Evolutionary conservation across 306 rosid species (phyloP).

Genomic region (Vigna radiata): DNA sequence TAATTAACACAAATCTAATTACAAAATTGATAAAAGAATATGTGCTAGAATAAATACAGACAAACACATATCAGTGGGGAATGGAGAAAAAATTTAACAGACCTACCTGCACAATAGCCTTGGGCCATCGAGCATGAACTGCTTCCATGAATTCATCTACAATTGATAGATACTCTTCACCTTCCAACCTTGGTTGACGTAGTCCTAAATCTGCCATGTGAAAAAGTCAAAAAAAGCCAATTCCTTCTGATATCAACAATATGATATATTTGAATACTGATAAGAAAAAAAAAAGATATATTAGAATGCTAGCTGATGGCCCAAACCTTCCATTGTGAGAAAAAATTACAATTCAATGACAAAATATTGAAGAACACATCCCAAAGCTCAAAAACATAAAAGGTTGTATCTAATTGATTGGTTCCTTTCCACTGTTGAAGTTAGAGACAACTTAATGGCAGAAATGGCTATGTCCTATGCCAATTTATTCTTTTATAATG

Average conservation of each 20-base stretch:
- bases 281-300: too few relatives aligned
- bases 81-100: not conserved
- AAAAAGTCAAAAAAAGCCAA: constrained; percentile 52
- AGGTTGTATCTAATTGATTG: constrained; percentile 10
- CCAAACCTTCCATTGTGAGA: not conserved
- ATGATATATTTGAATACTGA: too few relatives aligned
- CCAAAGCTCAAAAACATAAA: not conserved
- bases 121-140: constrained; percentile 94
- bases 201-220: constrained; percentile 90
- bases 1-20: constrained; percentile 46
- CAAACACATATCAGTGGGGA: constrained; percentile 54
- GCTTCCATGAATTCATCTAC: constrained; percentile 99
- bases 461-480: not conserved
- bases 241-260: constrained; percentile 47
- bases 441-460: constrained; percentile 16
- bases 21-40: constrained; percentile 43
- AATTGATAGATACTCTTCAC: constrained; percentile 90
- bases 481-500: not conserved
- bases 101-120: constrained; percentile 95
- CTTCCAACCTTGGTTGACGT: constrained; percentile 97
- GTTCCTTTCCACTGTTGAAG: constrained; percentile 26
- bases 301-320: too few relatives aligned
- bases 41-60: constrained; percentile 49
- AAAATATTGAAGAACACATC: not conserved
- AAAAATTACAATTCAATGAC: not conserved